Evolutionary conservation across 2,329 filamentous ascomycete genomes (phyloP).

Genomic region (Ascochyta koolunga): DNA sequence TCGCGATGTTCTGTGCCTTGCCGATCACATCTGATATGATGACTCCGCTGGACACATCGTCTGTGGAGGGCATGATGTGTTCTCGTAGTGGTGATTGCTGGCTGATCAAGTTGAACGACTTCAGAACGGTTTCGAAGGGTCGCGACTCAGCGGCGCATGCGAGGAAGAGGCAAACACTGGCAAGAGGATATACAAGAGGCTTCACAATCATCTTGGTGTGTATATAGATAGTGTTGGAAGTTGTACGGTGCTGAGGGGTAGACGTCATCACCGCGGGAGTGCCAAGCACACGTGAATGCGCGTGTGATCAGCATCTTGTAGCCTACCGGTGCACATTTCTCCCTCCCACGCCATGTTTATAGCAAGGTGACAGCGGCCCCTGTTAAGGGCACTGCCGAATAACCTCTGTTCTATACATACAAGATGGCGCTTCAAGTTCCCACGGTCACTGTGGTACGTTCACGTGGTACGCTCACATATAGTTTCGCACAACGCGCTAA

Average conservation of each 20-base stretch:
- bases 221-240: conserved; percentile 17
- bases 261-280: conserved; percentile 43
- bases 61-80: conserved; percentile 38
- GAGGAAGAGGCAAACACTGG: conserved; percentile 38
- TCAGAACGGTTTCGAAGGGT: conserved; percentile 38
- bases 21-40: conserved; percentile 86
- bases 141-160: conserved; percentile 41
- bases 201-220: conserved; percentile 34
- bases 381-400: conserved; percentile 19
- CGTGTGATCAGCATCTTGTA: conserved; percentile 27
- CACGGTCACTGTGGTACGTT: conserved; percentile 41
- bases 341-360: conserved; percentile 20
- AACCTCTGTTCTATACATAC: not conserved
- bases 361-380: conserved; percentile 22
- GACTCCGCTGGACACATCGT: conserved; percentile 53
- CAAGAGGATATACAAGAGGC: conserved; percentile 33
- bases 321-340: not conserved
- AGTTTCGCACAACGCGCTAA: conserved; percentile 17
- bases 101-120: conserved; percentile 35
- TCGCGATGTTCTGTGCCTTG: conserved; percentile 75
- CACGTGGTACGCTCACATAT: too few relatives aligned
- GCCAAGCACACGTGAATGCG: conserved; percentile 44
- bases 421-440: conserved; percentile 37
- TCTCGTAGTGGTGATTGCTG: conserved; percentile 38
- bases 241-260: conserved; percentile 24